Conservation (phyloP, 345 rosid species). For the Murraya paniculata region DNA sequence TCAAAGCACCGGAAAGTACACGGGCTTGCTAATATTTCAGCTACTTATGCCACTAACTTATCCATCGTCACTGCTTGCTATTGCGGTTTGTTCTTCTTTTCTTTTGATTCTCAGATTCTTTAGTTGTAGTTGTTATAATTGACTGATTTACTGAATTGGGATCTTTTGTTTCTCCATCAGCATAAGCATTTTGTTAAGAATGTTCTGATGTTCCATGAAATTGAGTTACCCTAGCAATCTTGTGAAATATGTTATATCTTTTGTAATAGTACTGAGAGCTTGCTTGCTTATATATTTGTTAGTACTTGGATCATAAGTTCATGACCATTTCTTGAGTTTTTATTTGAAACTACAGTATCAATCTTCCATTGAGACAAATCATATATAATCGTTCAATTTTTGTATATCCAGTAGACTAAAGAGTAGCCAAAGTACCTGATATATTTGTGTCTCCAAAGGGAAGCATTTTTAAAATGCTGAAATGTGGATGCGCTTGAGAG, state of each 20-base stretch:
- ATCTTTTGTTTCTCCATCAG: not conserved
- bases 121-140: not conserved
- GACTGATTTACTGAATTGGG: not conserved
- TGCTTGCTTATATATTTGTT: too few relatives aligned
- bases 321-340: not conserved
- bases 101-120: not conserved
- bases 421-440: not conserved
- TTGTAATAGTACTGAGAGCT: not conserved
- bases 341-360: not conserved
- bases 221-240: not conserved
- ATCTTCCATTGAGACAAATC: not conserved
- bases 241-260: not conserved
- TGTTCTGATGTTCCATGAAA: not conserved
- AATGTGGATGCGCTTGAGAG: not conserved
- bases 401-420: not conserved
- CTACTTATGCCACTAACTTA: conserved; percentile 64
- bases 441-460: not conserved
- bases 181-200: not conserved
- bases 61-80: conserved; percentile 73
- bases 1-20: conserved; percentile 62
- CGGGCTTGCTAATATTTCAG: conserved; percentile 57
- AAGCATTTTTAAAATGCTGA: not conserved
- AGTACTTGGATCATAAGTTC: not conserved
- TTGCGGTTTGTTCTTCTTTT: conserved; percentile 48
- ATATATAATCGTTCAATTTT: too few relatives aligned